These are phyloP conservation scores for Leccinum ponderosum DNA, from an alignment of 1,284 basidiomycete genomes.

Conservation along the genomic window DNA sequence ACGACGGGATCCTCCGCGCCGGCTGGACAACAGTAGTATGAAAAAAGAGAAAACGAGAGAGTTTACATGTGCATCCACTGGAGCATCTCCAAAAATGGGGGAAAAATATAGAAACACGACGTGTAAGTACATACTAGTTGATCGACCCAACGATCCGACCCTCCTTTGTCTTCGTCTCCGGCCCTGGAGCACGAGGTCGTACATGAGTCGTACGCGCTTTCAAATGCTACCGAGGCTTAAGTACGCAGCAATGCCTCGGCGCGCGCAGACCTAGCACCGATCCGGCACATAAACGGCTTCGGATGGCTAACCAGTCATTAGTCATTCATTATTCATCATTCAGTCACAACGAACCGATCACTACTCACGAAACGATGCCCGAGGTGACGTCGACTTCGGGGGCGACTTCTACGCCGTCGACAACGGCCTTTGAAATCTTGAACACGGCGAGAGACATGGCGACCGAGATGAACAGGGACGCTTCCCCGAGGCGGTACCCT, in stretches of 20 bases:
- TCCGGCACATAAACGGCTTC: constrained; percentile 17
- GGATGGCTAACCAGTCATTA: constrained; percentile 8
- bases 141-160: not conserved
- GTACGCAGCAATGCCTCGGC: constrained; percentile 10
- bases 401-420: constrained; percentile 21
- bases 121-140: not conserved
- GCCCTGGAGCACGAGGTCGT: not conserved
- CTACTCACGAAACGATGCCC: constrained; percentile 12
- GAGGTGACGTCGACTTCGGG: constrained; percentile 10
- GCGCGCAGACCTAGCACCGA: constrained; percentile 15
- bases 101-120: not conserved
- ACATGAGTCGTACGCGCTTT: not conserved
- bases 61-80: not conserved
- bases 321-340: not conserved
- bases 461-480: constrained; percentile 16
- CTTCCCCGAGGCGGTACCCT: constrained; percentile 20
- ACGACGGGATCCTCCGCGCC: constrained; percentile 36
- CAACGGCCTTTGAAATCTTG: constrained; percentile 11
- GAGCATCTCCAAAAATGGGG: not conserved
- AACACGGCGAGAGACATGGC: constrained; percentile 20
- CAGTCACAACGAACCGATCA: not conserved
- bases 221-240: not conserved
- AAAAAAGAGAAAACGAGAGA: not conserved
- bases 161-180: not conserved
- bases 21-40: constrained; percentile 17